phyloP scores from a whole-genome alignment of 768 basidiomycete genomes.

The Tylopilus intermedius region DNA sequence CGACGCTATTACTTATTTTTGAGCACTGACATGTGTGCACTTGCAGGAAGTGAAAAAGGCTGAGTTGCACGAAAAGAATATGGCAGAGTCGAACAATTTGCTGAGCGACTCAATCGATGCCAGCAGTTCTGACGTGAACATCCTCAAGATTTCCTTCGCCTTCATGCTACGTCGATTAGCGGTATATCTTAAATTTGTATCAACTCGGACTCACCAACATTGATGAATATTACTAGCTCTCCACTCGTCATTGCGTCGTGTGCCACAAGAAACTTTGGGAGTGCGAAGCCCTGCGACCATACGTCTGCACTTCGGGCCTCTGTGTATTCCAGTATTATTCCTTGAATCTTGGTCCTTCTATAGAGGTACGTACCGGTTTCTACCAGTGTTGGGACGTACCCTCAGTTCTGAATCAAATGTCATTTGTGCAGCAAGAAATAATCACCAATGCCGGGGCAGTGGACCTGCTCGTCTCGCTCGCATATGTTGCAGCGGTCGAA shows the following conservation, averaged over 20 bases:
- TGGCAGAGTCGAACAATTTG: conserved; percentile 40
- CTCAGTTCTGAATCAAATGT: not conserved
- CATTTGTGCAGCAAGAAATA: conserved; percentile 57
- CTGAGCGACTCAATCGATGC: conserved; percentile 50
- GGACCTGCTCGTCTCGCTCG: conserved; percentile 62
- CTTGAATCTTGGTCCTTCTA: conserved; percentile 58
- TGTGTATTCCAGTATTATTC: conserved; percentile 69
- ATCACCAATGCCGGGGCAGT: conserved; percentile 57
- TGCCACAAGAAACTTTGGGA: conserved; percentile 56
- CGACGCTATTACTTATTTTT: not conserved
- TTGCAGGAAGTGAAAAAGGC: conserved; percentile 25
- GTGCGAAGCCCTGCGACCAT: conserved; percentile 64
- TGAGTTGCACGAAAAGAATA: conserved; percentile 40
- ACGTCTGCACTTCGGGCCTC: conserved; percentile 61
- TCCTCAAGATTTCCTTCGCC: conserved; percentile 57
- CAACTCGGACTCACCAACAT: not conserved
- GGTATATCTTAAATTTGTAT: conserved; percentile 31
- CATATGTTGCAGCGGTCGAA: conserved; percentile 54
- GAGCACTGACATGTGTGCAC: not conserved
- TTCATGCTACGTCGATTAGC: conserved; percentile 62
- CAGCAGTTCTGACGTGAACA: conserved; percentile 41
- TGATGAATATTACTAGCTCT: conserved; percentile 39
- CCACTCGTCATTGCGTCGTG: conserved; percentile 68
- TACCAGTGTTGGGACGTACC: not conserved
- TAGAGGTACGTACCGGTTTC: conserved; percentile 44